Evolutionary conservation across 2,329 filamentous ascomycete genomes (phyloP).

Genomic region (Metarhizium album): DNA sequence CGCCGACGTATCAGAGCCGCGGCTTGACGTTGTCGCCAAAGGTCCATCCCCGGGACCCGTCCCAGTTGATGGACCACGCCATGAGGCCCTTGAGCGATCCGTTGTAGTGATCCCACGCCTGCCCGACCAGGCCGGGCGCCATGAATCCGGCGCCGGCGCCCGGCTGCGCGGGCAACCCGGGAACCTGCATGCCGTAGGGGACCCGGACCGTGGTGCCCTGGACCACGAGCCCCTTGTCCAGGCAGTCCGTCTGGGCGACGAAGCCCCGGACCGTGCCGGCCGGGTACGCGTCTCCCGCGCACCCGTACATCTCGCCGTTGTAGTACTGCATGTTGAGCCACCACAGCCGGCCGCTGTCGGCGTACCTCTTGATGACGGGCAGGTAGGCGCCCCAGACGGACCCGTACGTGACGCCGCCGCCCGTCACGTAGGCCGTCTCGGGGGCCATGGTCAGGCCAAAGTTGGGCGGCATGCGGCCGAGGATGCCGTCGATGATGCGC

Average conservation of each 20-base stretch:
- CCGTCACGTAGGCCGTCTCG: conserved; percentile 26
- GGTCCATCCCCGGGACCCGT: conserved; percentile 22
- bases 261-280: conserved; percentile 22
- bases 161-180: conserved; percentile 23
- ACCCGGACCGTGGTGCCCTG: conserved; percentile 21
- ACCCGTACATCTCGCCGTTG: conserved; percentile 27
- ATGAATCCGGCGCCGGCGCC: conserved; percentile 24
- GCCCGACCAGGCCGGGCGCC: conserved; percentile 16
- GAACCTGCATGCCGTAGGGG: conserved; percentile 24
- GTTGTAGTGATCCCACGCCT: conserved; percentile 21
- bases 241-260: conserved; percentile 24
- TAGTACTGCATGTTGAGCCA: conserved; percentile 29
- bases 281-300: conserved; percentile 20
- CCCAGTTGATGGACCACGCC: conserved; percentile 28
- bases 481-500: conserved; percentile 25
- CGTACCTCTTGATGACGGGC: conserved; percentile 26
- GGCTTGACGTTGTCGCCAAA: conserved; percentile 21
- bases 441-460: conserved; percentile 43
- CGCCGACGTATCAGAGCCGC: conserved; percentile 1
- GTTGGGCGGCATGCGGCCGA: conserved; percentile 40
- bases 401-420: conserved; percentile 20
- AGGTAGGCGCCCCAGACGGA: conserved; percentile 26
- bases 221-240: conserved; percentile 21
- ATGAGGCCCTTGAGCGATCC: conserved; percentile 23
- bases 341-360: conserved; percentile 24